Evolutionary conservation across 1,284 basidiomycete genomes (phyloP), one percentile per base, ranked within the genome.

Genomic region (Pholiota adiposa): DNA sequence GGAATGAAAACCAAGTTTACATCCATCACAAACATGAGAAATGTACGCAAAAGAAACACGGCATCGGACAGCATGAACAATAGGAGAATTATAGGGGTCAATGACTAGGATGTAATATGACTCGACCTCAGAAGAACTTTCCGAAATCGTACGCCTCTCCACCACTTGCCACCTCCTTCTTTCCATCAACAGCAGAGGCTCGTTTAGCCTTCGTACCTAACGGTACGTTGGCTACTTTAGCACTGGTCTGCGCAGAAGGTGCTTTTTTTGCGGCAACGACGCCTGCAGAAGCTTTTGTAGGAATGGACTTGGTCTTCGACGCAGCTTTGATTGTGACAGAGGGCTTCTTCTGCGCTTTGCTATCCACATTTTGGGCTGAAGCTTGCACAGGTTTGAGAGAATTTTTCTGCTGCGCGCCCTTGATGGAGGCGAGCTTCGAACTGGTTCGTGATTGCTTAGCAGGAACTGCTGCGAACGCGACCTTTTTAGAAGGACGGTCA

Each of bases 121-220:
- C 36, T 53, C 41, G 40, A 14, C 56, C 71, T 61, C 23, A 82
- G 69, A 86, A 86, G 72, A 82, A 86, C 68, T 79, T 79, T 43
- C 75, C 75, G 66, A 86, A 86, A 66, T 85, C 82, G 63, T 86
- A 86, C 36, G 75, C 77, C 66, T 81, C 78, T 27, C 71, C 72
- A 53, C 69, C 67, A 31, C 12, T n/a, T 9, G 59, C 65, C 6
- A 49, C 65, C 29, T 58, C 68, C 71, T 67, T 75, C 69, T 61
- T 71, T 54, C 66, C 64, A 19, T 33, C 56, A 38, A 54, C 56
- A 55, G 66, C 56, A 46, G 65, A 57, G 36, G 64, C 57, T 43
- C 64, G 71, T 54, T 65, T 61, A 18, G 53, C 41, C 29, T 54
- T 56, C 9, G 25, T 16, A 23, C 58, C 54, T n/a, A 53, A 54